These are phyloP conservation scores for Reticulascus tulasneorum DNA, from an alignment of 2,329 filamentous ascomycete species.

Conservation along the genomic window DNA sequence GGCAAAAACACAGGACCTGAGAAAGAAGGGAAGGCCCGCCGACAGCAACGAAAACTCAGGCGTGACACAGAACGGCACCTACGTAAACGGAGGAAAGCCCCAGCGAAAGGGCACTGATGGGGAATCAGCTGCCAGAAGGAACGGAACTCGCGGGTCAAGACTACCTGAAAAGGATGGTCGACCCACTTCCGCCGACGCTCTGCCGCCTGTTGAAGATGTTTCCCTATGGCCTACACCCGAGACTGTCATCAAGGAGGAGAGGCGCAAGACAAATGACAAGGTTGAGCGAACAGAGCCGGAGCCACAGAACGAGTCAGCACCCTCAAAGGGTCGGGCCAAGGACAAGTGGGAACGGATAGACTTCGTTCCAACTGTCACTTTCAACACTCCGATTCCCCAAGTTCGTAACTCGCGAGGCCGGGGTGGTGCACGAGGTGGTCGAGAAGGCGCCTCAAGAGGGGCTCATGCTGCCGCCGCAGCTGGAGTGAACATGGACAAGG, in stretches of 20 bases:
- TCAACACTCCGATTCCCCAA: conserved; percentile 73
- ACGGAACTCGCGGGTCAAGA: conserved; percentile 41
- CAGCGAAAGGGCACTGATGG: conserved; percentile 40
- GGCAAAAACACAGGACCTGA: conserved; percentile 46
- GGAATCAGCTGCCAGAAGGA: conserved; percentile 36
- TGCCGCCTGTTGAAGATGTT: conserved; percentile 70
- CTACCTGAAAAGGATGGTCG: conserved; percentile 32
- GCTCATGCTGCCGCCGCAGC: conserved; percentile 18
- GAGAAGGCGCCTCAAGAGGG: conserved; percentile 27
- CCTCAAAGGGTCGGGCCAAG: conserved; percentile 57
- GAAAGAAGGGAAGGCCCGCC: conserved; percentile 25
- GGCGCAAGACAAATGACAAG: conserved; percentile 62
- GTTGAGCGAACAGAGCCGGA: conserved; percentile 61
- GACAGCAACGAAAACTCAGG: conserved; percentile 15
- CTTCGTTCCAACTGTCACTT: conserved; percentile 80
- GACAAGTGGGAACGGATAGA: conserved; percentile 81
- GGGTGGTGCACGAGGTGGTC: conserved; percentile 42
- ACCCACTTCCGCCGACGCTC: conserved; percentile 25
- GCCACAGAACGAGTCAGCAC: conserved; percentile 48
- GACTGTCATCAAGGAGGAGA: conserved; percentile 64
- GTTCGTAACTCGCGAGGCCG: conserved; percentile 44
- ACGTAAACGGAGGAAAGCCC: conserved; percentile 36
- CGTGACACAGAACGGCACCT: conserved; percentile 17
- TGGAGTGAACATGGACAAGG: conserved; percentile 34
- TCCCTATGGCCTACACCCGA: conserved; percentile 89